These are phyloP conservation scores for Physcomitrellopsis africana DNA, from an alignment of 225 moss, liverwort and hornwort genomes.

Conservation along the genomic window DNA sequence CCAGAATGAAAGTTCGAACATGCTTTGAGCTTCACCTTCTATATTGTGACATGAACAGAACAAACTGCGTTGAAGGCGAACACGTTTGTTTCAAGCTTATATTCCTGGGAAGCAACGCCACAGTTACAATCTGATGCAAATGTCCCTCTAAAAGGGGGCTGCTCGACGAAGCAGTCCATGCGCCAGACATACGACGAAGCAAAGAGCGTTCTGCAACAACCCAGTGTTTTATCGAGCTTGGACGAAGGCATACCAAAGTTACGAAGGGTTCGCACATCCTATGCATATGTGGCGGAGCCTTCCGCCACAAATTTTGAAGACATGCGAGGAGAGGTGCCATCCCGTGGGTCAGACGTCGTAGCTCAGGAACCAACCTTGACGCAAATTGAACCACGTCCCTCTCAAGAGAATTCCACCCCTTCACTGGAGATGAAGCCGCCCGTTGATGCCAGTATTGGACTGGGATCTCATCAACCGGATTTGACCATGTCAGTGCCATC, in stretches of 20 bases:
- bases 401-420: conserved; percentile 5
- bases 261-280: conserved; percentile 35
- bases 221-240: conserved; percentile 27
- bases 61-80: conserved; percentile 72
- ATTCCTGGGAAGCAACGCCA: conserved; percentile 58
- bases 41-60: conserved; percentile 40
- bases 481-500: too few relatives aligned
- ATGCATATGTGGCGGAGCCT: conserved; percentile 32
- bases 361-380: too few relatives aligned
- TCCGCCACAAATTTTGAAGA: conserved; percentile 25
- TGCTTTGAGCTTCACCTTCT: background rate
- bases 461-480: too few relatives aligned
- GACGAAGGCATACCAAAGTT: conserved; percentile 45
- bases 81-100: conserved; percentile 54
- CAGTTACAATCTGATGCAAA: conserved; percentile 40
- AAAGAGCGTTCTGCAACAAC: conserved; percentile 44
- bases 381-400: background rate
- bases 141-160: conserved; percentile 41
- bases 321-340: conserved; percentile 16
- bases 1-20: background rate
- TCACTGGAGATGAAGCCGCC: conserved; percentile 4
- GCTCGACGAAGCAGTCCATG: conserved; percentile 58
- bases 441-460: background rate
- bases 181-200: conserved; percentile 53
- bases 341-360: background rate